phyloP scores from a whole-genome alignment of 208 protist genomes.

The Trichomonas tenax region DNA sequence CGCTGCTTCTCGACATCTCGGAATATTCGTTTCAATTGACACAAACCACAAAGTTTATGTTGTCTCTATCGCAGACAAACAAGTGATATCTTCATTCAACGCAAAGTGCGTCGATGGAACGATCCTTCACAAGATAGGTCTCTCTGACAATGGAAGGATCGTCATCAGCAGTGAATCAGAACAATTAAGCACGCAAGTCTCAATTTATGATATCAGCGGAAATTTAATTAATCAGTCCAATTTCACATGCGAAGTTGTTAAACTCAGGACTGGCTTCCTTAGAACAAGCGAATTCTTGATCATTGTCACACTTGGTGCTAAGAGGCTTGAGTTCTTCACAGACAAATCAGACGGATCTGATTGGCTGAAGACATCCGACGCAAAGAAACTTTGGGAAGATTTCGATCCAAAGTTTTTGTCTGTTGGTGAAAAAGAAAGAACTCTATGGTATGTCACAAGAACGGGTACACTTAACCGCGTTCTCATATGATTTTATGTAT shows the following conservation, averaged over 20 bases:
- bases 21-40: not conserved
- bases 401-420: not conserved
- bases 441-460: not conserved
- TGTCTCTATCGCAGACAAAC: not conserved
- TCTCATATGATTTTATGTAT: not conserved
- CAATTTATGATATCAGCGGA: not conserved
- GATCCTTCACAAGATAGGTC: not conserved
- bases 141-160: not conserved
- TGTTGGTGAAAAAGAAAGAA: not conserved
- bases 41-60: not conserved
- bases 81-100: not conserved
- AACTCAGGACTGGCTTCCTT: not conserved
- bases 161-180: not conserved
- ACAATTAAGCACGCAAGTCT: not conserved
- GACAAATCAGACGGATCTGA: not conserved
- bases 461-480: not conserved
- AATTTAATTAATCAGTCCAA: not conserved
- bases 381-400: not conserved
- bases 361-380: not conserved
- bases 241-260: not conserved
- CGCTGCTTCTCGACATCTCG: not conserved
- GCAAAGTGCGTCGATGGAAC: not conserved
- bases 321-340: not conserved
- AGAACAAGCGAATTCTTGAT: not conserved
- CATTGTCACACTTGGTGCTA: not conserved